Evolutionary conservation across 257 asterid genomes (phyloP).

Genomic region (Misopates orontium): DNA sequence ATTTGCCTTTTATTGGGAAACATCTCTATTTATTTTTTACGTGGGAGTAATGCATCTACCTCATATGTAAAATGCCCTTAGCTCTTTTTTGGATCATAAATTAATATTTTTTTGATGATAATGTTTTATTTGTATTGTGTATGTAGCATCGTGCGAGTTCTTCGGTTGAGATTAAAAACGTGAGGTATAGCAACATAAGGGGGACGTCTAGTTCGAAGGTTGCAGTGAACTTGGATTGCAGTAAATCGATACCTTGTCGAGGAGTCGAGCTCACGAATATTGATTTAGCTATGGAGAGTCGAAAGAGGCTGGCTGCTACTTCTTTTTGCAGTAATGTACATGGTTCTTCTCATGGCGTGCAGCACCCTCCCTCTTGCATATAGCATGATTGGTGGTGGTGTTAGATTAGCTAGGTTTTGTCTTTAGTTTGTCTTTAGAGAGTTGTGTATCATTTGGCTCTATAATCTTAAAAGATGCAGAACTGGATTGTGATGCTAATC

Average conservation of each 20-base stretch:
- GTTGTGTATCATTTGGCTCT: no score
- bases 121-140: background rate
- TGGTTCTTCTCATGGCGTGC: slow-evolving; percentile 49
- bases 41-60: no score
- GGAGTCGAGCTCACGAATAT: slow-evolving; percentile 52
- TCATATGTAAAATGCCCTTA: no score
- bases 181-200: slow-evolving; percentile 57
- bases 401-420: no score
- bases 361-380: slow-evolving; percentile 52
- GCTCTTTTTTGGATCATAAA: no score
- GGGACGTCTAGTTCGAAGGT: slow-evolving; percentile 51
- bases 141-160: slow-evolving; percentile 36
- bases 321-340: slow-evolving; percentile 48
- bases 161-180: slow-evolving; percentile 54
- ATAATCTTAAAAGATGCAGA: no score
- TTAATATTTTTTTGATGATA: no score
- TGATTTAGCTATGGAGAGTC: slow-evolving; percentile 39
- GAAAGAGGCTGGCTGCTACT: slow-evolving; percentile 22
- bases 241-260: slow-evolving; percentile 49
- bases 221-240: slow-evolving; percentile 59
- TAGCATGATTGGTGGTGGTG: background rate
- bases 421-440: no score
- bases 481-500: no score
- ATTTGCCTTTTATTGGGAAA: no score
- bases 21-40: no score